phyloP scores from a whole-genome alignment of 768 basidiomycete species.

The Tricholoma sp. region DNA sequence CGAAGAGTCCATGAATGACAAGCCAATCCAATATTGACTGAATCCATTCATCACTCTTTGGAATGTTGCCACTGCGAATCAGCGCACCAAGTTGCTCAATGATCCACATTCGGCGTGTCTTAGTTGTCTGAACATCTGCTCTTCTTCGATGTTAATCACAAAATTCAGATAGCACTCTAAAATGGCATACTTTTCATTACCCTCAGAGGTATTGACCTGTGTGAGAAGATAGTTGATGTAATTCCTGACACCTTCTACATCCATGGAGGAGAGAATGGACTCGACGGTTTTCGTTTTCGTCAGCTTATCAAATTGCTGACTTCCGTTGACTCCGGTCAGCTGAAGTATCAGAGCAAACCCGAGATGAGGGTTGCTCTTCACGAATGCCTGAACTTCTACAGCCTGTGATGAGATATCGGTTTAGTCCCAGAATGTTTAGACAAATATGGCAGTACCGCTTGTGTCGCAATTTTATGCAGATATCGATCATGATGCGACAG shows the following conservation, averaged over 20 bases:
- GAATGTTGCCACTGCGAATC: conserved; percentile 73
- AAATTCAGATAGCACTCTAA: not conserved
- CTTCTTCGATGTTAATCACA: conserved; percentile 24
- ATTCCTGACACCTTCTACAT: conserved; percentile 63
- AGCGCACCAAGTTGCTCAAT: conserved; percentile 80
- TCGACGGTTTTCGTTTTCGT: conserved; percentile 94
- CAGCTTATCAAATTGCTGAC: conserved; percentile 84
- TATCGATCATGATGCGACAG: conserved; percentile 84
- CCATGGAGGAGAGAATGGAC: conserved; percentile 71
- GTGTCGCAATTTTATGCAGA: conserved; percentile 82
- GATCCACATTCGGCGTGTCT: conserved; percentile 71
- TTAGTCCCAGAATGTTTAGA: not conserved
- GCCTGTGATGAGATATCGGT: conserved; percentile 39
- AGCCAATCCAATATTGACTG: conserved; percentile 76
- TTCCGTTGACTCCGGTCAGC: conserved; percentile 78
- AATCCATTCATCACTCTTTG: conserved; percentile 78
- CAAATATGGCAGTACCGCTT: conserved; percentile 52
- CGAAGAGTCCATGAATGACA: conserved; percentile 75
- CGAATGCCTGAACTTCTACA: conserved; percentile 67
- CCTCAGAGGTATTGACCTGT: conserved; percentile 50
- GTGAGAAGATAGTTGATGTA: conserved; percentile 72
- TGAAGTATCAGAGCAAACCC: conserved; percentile 85
- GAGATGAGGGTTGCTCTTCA: conserved; percentile 68
- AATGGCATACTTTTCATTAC: conserved; percentile 34
- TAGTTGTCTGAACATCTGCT: conserved; percentile 39